Conservation (phyloP, 495 filamentous ascomycete species). For the Aspergillus sparsus region DNA sequence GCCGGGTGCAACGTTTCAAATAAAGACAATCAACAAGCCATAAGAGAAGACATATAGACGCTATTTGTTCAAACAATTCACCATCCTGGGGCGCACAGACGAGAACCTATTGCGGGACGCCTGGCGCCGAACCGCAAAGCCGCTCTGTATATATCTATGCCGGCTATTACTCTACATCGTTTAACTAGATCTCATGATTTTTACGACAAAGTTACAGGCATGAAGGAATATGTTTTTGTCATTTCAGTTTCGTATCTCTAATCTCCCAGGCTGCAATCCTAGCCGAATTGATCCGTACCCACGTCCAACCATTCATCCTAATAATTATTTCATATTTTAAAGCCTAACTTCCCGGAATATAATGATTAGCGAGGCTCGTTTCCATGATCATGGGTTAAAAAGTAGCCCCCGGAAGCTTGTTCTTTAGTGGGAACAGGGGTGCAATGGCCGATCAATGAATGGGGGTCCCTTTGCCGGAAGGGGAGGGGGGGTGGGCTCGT, state of each 20-base stretch:
- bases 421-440: slow-evolving; percentile 22
- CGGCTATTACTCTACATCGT: neutral
- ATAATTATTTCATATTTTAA: slow-evolving; percentile 38
- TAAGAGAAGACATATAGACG: slow-evolving; percentile 16
- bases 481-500: slow-evolving; percentile 33
- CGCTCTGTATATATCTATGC: neutral
- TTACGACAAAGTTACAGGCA: slow-evolving; percentile 8
- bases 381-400: slow-evolving; percentile 22
- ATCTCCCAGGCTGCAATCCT: slow-evolving; percentile 9
- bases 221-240: slow-evolving; percentile 23
- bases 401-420: slow-evolving; percentile 18
- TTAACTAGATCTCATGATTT: neutral
- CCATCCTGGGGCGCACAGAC: neutral
- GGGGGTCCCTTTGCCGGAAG: slow-evolving; percentile 19
- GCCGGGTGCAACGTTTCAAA: slow-evolving; percentile 90
- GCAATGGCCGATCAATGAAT: slow-evolving; percentile 22
- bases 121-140: neutral
- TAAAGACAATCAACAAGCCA: slow-evolving; percentile 75
- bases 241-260: slow-evolving; percentile 24
- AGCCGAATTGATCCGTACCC: slow-evolving; percentile 13
- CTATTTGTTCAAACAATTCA: neutral
- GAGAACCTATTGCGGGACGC: neutral
- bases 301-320: slow-evolving; percentile 28
- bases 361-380: slow-evolving; percentile 45
- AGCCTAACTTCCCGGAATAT: slow-evolving; percentile 50